Conservation (phyloP, 2,329 filamentous ascomycete genomes). For the Cadophora sp. region DNA sequence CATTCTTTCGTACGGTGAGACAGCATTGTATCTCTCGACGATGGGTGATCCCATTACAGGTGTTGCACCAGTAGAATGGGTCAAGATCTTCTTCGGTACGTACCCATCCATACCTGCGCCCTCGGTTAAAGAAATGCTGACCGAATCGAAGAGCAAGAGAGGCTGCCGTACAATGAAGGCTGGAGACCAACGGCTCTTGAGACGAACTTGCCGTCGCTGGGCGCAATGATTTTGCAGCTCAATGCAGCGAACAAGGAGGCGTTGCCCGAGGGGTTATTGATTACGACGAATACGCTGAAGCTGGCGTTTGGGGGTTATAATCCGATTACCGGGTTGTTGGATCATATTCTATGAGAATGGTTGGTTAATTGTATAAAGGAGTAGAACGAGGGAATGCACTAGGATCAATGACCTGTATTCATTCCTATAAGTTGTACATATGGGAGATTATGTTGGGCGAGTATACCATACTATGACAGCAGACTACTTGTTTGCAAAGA, state of each 20-base stretch:
- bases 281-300: constrained; percentile 32
- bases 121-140: background rate
- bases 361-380: background rate
- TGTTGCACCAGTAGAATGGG: constrained; percentile 44
- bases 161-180: constrained; percentile 46
- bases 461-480: background rate
- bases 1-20: constrained; percentile 47
- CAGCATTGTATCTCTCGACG: constrained; percentile 46
- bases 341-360: constrained; percentile 17
- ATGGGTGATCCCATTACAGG: constrained; percentile 45
- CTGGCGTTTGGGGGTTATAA: constrained; percentile 30
- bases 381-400: too few species aligned
- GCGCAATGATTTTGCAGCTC: constrained; percentile 30
- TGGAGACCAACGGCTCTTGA: constrained; percentile 39
- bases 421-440: background rate
- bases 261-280: constrained; percentile 30
- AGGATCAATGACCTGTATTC: too few species aligned
- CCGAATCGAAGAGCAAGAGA: constrained; percentile 42
- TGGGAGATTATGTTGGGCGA: background rate
- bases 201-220: constrained; percentile 33
- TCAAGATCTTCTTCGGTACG: constrained; percentile 43
- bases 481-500: too few species aligned
- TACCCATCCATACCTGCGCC: background rate
- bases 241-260: constrained; percentile 31
- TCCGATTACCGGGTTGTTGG: constrained; percentile 32